A percentile compares a stretch with the other conserved stretches of the same genome.
Evolutionary conservation across 768 basidiomycete genomes (phyloP).

Genomic region (Bullera alba): DNA sequence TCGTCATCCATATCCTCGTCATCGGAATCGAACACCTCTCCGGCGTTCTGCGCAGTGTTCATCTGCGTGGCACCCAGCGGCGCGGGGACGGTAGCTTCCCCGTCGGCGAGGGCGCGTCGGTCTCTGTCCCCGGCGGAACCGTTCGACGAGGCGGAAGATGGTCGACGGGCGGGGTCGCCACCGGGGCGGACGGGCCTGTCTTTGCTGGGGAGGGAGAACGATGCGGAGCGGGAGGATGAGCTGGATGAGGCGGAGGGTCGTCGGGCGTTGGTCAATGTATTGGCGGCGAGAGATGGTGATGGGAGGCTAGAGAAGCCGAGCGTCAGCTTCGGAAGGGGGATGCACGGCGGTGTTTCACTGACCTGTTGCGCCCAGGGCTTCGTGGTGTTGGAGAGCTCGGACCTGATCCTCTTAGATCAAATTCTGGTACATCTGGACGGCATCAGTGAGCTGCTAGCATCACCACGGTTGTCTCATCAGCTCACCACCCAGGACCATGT

Average conservation of each 20-base stretch:
- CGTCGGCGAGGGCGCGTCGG: neutral
- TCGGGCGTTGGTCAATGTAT: constrained; percentile 10
- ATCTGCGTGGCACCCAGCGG: constrained; percentile 27
- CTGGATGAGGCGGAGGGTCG: constrained; percentile 15
- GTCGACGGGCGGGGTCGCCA: neutral
- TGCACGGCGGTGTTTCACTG: constrained; percentile 2
- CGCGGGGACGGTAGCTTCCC: constrained; percentile 42
- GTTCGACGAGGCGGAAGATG: constrained; percentile 2
- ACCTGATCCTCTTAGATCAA: constrained; percentile 58
- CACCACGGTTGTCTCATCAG: neutral
- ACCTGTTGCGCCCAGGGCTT: constrained; percentile 48
- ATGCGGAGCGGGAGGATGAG: constrained; percentile 37
- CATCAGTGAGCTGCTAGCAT: neutral
- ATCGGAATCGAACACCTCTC: constrained; percentile 51
- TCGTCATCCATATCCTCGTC: constrained; percentile 79
- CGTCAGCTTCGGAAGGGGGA: neutral
- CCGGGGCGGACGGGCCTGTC: constrained; percentile 44
- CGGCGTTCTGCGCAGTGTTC: constrained; percentile 42
- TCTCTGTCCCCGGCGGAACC: neutral
- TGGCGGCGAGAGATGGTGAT: constrained; percentile 1
- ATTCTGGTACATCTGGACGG: constrained; percentile 67
- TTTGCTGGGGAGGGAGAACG: constrained; percentile 36
- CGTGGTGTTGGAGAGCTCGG: constrained; percentile 50
- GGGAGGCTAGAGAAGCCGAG: constrained; percentile 5
- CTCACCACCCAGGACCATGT: constrained; percentile 55